Evolutionary conservation across 345 rosid genomes (phyloP), one percentile per base, ranked within the genome.

Genomic region (Eucalyptus pauciflora): DNA sequence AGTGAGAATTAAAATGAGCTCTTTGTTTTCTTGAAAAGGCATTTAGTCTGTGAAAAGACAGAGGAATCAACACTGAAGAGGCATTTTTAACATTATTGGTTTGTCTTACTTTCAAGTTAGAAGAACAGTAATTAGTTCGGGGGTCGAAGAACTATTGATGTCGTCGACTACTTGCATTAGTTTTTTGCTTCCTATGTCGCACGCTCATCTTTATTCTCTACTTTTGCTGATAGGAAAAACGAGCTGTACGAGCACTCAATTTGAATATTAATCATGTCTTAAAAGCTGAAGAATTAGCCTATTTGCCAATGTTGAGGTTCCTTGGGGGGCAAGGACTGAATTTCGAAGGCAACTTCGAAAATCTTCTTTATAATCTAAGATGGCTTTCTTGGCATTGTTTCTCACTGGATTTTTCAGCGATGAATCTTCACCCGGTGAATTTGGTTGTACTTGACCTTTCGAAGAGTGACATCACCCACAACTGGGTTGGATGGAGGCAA

Each of bases 391-490:
- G 41, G 41, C 41, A 41, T 41, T 1, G 5, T 41, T 41, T 5
- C 41, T 5, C 41, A 1, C 5, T 5, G 41, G 41, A 41, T 41
- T 41, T 60, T 62, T 12, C 8, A 29, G 69, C 31, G 4, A 62
- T 2, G 17, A 62, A 62, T 62, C 33, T 62, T 27, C 16, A 43
- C 7, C 45, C 7, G 0, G 45, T 7, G 45, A 17, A 69, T 17
- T 33, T 69, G 45, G 45, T 69, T 3, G 24, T 69, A 24, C 80
- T 69, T 1, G 1, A 69, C 4, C 43, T 69, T 69, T 69, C 80
- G 0, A 0, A 3, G 20, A 13, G 10, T 17, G 0, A n/a, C 2
- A 64, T 64, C 37, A 64, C 71, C 10, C 0, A 64, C 2, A 3
- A 62, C 0, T 64, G 37, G 76, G 76, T 10, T n/a, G 76, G 76